Base-by-base conservation (phyloP, 192 early-diverging fungal genomes). In the Umbelopsis ramanniana region DNA sequence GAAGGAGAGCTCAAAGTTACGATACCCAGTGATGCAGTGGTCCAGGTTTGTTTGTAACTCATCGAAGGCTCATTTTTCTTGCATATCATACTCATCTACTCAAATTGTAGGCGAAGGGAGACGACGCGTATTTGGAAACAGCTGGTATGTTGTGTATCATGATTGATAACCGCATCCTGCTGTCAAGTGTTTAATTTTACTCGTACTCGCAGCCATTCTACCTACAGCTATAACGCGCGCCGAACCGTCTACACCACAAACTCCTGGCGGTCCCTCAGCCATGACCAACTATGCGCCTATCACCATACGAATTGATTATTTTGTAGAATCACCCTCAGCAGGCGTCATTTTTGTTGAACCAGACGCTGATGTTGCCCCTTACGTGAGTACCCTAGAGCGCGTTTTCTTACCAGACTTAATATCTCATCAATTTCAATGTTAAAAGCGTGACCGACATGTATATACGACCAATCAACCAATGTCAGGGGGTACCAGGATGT, bases 391-490 rank as follows among this genome's bases (percentile, higher is more conserved):
- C 12, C 15, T 19, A 15, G 45, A 37, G 46, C 4, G 45, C 43
- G 26, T 68, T 11, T n/a, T 71, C 24, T 21, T 46, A 23, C 40
- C 17, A 35, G 0, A 23, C 38, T 63, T 53, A 4, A 14, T 24
- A 38, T 60, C 69, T 24, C 29, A 50, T 21, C 40, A 43, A 7
- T 43, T 43, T 12, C 40, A 43, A 4, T 0, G 1, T 43, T 43
- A 43, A 14, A 48, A 86, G 85, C 67, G 83, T 15, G 74, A 79
- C 35, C 84, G 79, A 47, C 82, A 84, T 79, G 73, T 89, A 71
- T 87, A 93, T 77, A 93, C 93, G 9, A 85, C 89, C 60, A 88
- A 91, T 60, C 84, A 85, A 33, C 82, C 89, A 26, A 66, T 89
- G 12, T 89, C 91, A 29, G 90, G 93, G 10, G 80, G 81, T 21